These are phyloP conservation scores for Echinochloa phyllopogon DNA, from an alignment of 176 grass and related monocot genomes.

Conservation along the genomic window DNA sequence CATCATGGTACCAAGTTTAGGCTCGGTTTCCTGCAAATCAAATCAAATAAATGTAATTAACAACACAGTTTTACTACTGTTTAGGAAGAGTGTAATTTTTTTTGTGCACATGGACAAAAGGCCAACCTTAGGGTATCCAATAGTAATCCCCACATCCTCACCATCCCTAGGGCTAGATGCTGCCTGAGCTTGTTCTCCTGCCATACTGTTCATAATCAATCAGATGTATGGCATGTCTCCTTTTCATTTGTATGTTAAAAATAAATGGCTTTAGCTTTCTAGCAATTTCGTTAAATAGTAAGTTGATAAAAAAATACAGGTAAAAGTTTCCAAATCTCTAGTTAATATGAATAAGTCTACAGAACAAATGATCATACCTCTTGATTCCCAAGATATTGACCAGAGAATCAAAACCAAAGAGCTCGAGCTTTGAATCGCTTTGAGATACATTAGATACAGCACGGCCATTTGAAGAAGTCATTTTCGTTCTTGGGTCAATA, in stretches of 20 bases:
- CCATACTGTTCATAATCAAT: slow-evolving; percentile 74
- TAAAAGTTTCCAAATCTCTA: not conserved
- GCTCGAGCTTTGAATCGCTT: slow-evolving; percentile 84
- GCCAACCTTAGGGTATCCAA: slow-evolving; percentile 59
- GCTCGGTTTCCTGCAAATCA: slow-evolving; percentile 54
- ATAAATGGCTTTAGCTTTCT: not conserved
- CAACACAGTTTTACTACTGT: not conserved
- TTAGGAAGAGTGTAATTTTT: not conserved
- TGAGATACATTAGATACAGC: slow-evolving; percentile 50
- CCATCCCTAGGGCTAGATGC: slow-evolving; percentile 63
- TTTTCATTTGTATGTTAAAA: slow-evolving; percentile 9
- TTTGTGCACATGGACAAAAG: slow-evolving; percentile 1
- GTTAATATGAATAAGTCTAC: not conserved
- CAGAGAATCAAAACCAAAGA: slow-evolving; percentile 96
- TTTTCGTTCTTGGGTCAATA: slow-evolving; percentile 44
- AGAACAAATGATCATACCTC: slow-evolving; percentile 53
- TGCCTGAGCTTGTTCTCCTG: slow-evolving; percentile 68
- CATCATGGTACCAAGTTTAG: slow-evolving; percentile 91
- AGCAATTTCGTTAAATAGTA: slow-evolving; percentile 6
- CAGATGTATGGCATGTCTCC: slow-evolving; percentile 10
- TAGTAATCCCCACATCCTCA: slow-evolving; percentile 62
- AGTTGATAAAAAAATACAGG: not conserved
- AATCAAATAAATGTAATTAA: slow-evolving; percentile 34
- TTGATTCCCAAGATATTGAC: slow-evolving; percentile 96
- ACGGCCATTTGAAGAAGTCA: slow-evolving; percentile 56